phyloP scores from a whole-genome alignment of 768 basidiomycete species.

The Tulasnella sp. region DNA sequence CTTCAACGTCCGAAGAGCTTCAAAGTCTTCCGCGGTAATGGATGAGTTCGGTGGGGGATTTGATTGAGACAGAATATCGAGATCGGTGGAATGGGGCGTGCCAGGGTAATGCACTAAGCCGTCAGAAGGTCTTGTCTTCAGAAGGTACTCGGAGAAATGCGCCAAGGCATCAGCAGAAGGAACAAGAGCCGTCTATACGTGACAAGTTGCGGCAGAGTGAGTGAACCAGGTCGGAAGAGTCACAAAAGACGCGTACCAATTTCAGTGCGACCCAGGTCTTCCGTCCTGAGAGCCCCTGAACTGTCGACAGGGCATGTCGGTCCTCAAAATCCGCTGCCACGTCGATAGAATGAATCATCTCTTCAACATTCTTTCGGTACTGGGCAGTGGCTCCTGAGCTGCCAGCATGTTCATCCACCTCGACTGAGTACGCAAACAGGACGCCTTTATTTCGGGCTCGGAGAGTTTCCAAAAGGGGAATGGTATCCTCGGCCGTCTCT shows the following conservation, averaged over 20 bases:
- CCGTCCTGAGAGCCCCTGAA: conserved; percentile 29
- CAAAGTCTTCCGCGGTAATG: conserved; percentile 41
- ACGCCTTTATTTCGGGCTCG: conserved; percentile 59
- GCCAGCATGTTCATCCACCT: conserved; percentile 53
- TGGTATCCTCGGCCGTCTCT: conserved; percentile 56
- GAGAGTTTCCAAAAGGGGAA: conserved; percentile 51
- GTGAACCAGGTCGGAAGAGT: neutral
- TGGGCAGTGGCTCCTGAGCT: conserved; percentile 25
- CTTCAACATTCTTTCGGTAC: conserved; percentile 55
- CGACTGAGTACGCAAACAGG: conserved; percentile 74
- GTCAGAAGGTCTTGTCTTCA: conserved; percentile 21
- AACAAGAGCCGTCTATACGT: conserved; percentile 49
- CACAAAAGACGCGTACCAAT: conserved; percentile 36
- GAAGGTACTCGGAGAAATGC: conserved; percentile 48
- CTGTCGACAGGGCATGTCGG: conserved; percentile 19
- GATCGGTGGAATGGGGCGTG: conserved; percentile 45
- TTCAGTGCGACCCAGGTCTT: conserved; percentile 81
- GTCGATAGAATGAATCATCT: conserved; percentile 66
- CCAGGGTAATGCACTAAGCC: conserved; percentile 53
- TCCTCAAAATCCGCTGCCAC: conserved; percentile 75
- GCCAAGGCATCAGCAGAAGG: conserved; percentile 48
- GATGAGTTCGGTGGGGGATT: conserved; percentile 26
- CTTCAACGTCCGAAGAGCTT: conserved; percentile 47
- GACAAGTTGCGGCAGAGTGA: conserved; percentile 12
- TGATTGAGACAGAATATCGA: conserved; percentile 25